Conservation (phyloP, 345 rosid genomes). For the Gynandropsis gynandra region DNA sequence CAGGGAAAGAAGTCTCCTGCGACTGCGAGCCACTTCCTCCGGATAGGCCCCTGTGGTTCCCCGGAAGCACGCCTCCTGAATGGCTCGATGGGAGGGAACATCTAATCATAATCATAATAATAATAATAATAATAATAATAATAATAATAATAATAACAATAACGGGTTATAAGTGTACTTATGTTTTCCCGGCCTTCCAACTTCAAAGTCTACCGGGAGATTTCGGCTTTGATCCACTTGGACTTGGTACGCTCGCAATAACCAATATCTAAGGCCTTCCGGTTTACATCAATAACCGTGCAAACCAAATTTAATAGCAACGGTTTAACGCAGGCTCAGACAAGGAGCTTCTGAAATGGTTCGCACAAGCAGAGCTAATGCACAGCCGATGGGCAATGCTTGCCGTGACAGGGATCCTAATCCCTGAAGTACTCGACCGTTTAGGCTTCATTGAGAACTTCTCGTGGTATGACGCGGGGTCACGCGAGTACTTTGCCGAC, state of each 20-base stretch:
- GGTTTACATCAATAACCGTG: not conserved
- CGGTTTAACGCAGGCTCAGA: constrained; percentile 58
- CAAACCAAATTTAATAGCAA: not conserved
- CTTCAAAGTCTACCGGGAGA: constrained; percentile 71
- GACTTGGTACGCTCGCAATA: constrained; percentile 44
- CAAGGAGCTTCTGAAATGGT: constrained; percentile 79
- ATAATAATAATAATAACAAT: too few relatives aligned
- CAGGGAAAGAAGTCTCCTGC: constrained; percentile 76
- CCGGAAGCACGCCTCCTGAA: constrained; percentile 73
- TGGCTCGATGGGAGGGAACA: constrained; percentile 92
- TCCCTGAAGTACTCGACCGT: constrained; percentile 78
- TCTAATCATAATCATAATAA: not conserved
- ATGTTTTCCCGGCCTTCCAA: not conserved
- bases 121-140: too few relatives aligned
- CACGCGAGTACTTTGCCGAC: constrained; percentile 68
- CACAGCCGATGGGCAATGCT: constrained; percentile 98
- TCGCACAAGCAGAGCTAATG: constrained; percentile 87
- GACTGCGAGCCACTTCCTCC: constrained; percentile 93
- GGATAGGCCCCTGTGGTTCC: constrained; percentile 92
- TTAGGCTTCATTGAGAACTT: constrained; percentile 62
- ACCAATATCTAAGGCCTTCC: too few relatives aligned
- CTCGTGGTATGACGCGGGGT: constrained; percentile 87
- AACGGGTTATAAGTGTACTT: too few relatives aligned
- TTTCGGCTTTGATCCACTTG: constrained; percentile 89
- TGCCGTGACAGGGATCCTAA: constrained; percentile 70